Conservation (phyloP, 768 basidiomycete species). For the Glaciozyma antarctica region DNA sequence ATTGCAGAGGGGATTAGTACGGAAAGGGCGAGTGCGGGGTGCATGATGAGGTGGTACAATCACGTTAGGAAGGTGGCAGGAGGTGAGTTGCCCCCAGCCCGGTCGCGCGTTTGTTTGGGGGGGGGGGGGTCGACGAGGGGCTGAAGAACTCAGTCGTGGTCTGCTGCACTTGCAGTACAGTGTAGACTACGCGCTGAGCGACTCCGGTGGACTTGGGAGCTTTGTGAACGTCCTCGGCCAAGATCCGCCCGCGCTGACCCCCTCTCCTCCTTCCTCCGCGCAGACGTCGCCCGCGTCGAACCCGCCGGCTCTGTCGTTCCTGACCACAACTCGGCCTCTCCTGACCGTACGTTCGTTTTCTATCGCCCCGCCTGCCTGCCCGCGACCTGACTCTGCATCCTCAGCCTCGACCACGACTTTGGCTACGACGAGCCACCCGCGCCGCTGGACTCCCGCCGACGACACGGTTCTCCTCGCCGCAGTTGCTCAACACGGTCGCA, state of each 20-base stretch:
- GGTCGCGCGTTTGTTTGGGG: background rate
- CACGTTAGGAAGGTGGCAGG: background rate
- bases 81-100: background rate
- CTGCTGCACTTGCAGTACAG: background rate
- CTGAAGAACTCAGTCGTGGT: too few relatives aligned
- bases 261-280: background rate
- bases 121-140: background rate
- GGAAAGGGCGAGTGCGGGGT: background rate
- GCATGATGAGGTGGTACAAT: conserved; percentile 3
- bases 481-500: background rate
- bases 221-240: background rate
- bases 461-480: background rate
- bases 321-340: background rate
- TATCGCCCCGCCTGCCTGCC: background rate
- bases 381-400: background rate
- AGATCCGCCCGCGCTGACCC: too few relatives aligned
- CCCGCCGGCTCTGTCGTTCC: background rate
- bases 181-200: background rate
- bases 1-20: background rate
- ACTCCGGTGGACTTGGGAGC: background rate
- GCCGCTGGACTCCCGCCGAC: background rate
- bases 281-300: background rate
- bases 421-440: background rate
- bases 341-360: background rate
- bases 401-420: background rate